Evolutionary conservation across 2,329 filamentous ascomycete species (phyloP).

Genomic region (Cladophialophora psammophila): DNA sequence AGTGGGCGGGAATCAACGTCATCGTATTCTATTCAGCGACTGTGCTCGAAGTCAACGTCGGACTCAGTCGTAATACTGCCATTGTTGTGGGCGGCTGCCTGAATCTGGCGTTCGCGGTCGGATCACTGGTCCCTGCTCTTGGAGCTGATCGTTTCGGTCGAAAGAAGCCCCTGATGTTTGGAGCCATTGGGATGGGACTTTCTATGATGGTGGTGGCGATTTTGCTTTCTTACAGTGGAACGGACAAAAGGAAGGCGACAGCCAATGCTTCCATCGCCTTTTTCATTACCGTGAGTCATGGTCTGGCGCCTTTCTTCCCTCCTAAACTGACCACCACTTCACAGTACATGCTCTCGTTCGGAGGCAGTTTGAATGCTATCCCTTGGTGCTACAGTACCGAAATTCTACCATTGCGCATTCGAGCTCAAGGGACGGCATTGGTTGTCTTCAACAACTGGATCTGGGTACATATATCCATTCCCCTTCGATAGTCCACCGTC

Average conservation of each 20-base stretch:
- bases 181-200: conserved; percentile 46
- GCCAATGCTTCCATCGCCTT: conserved; percentile 59
- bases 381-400: conserved; percentile 61
- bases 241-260: conserved; percentile 49
- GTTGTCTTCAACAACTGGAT: conserved; percentile 59
- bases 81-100: conserved; percentile 57
- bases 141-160: conserved; percentile 53
- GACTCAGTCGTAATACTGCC: conserved; percentile 53
- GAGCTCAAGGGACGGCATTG: conserved; percentile 60
- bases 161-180: conserved; percentile 49
- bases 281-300: conserved; percentile 51
- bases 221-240: conserved; percentile 51
- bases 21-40: conserved; percentile 45
- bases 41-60: conserved; percentile 57
- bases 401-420: conserved; percentile 58
- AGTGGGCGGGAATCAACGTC: conserved; percentile 27
- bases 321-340: conserved; percentile 3
- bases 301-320: conserved; percentile 1
- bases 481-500: not conserved
- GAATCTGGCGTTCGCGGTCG: conserved; percentile 52
- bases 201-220: conserved; percentile 47
- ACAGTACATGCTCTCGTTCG: conserved; percentile 52
- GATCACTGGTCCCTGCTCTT: conserved; percentile 56
- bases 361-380: conserved; percentile 56
- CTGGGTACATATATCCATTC: conserved; percentile 1